Evolutionary conservation across 202 grass and related monocot genomes (phyloP).

Genomic region (Carex sylvatica): DNA sequence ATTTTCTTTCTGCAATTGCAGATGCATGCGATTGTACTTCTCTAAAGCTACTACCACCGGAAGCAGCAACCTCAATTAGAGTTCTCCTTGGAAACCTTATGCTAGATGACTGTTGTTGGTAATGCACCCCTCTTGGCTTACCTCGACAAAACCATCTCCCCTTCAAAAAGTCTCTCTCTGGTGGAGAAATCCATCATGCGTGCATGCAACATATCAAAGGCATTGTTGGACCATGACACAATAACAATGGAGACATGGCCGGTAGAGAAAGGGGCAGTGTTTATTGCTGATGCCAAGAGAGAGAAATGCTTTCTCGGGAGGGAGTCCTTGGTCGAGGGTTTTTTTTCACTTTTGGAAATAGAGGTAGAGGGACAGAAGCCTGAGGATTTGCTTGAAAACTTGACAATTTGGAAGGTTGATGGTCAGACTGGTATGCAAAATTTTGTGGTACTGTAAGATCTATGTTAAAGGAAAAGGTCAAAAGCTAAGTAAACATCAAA

Average conservation of each 20-base stretch:
- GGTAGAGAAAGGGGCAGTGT: constrained; percentile 43
- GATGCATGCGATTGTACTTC: constrained; percentile 50
- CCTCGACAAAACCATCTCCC: not conserved
- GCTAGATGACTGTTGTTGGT: constrained; percentile 21
- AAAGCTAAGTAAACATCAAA: too few relatives aligned
- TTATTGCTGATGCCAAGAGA: constrained; percentile 41
- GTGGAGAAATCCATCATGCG: constrained; percentile 33
- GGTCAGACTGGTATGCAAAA: constrained; percentile 43
- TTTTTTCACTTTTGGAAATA: constrained; percentile 55
- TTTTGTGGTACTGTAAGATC: not conserved
- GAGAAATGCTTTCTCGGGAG: constrained; percentile 49
- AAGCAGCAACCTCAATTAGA: constrained; percentile 43
- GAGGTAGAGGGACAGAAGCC: constrained; percentile 27
- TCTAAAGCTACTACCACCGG: constrained; percentile 76
- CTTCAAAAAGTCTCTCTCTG: constrained; percentile 29
- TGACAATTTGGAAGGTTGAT: constrained; percentile 49
- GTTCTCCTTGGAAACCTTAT: constrained; percentile 37
- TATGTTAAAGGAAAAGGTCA: too few relatives aligned
- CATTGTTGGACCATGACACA: constrained; percentile 20
- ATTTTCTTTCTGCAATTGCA: constrained; percentile 23
- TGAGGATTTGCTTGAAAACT: constrained; percentile 32
- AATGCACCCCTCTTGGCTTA: constrained; percentile 37
- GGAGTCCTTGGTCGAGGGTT: constrained; percentile 30
- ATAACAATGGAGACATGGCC: constrained; percentile 43
- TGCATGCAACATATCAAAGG: constrained; percentile 45